These are phyloP conservation scores for Solanum medicagineum DNA, from an alignment of 257 asterid species.

Conservation along the genomic window DNA sequence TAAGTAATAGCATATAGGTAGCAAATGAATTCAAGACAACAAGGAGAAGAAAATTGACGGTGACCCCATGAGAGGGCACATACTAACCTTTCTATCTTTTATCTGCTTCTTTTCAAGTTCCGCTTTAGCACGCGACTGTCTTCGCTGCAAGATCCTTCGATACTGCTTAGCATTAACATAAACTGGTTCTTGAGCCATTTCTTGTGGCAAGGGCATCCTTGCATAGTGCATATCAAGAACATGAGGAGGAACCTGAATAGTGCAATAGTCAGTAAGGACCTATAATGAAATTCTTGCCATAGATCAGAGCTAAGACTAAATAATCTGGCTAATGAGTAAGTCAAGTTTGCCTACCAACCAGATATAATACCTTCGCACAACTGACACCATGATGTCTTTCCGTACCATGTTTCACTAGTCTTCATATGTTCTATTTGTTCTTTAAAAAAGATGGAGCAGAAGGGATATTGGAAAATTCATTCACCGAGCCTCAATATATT, in stretches of 20 bases:
- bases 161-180: conserved; percentile 92
- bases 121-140: conserved; percentile 89
- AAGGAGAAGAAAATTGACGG: background rate
- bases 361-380: background rate
- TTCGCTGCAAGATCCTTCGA: conserved; percentile 65
- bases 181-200: conserved; percentile 83
- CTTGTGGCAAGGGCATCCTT: conserved; percentile 83
- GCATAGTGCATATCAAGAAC: conserved; percentile 46
- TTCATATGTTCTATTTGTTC: background rate
- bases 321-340: background rate
- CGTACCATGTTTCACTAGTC: background rate
- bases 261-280: background rate
- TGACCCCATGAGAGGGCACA: background rate
- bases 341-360: background rate
- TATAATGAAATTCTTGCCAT: background rate
- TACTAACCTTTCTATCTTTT: conserved; percentile 62
- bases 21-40: background rate
- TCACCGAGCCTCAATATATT: background rate
- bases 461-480: background rate
- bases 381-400: background rate
- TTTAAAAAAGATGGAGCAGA: background rate
- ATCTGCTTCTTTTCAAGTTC: conserved; percentile 76
- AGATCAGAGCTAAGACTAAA: background rate
- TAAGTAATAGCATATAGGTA: background rate
- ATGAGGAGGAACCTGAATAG: conserved; percentile 49